Conservation (phyloP, 257 asterid species). For the Fraxinus quadrangulata region DNA sequence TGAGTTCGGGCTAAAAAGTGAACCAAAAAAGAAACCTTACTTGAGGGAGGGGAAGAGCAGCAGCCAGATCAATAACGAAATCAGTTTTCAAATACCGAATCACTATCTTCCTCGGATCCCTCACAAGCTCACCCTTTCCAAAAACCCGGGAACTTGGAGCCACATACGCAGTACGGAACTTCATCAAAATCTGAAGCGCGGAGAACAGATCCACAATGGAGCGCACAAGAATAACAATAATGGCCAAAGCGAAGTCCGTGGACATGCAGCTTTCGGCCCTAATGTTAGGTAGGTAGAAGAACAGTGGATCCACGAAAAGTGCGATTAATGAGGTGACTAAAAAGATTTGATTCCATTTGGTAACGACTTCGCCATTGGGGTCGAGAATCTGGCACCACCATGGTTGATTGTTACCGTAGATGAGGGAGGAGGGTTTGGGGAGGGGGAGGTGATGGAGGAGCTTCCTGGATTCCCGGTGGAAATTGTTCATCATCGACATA, state of each 20-base stretch:
- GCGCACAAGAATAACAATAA: conserved; percentile 48
- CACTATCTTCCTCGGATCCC: conserved; percentile 58
- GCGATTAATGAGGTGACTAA: conserved; percentile 57
- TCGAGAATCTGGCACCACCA: conserved; percentile 78
- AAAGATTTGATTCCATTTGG: conserved; percentile 75
- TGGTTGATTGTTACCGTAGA: conserved; percentile 44
- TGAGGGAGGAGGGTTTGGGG: conserved; percentile 42
- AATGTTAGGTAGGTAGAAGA: conserved; percentile 60
- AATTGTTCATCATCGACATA: conserved; percentile 35
- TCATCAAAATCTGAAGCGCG: conserved; percentile 59
- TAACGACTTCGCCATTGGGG: conserved; percentile 63
- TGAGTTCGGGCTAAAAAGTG: not conserved
- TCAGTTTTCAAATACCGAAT: conserved; percentile 55
- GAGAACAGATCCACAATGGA: conserved; percentile 68
- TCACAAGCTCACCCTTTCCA: conserved; percentile 83
- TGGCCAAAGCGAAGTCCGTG: conserved; percentile 47
- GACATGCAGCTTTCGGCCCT: conserved; percentile 45
- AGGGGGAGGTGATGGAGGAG: conserved; percentile 41
- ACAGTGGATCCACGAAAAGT: conserved; percentile 80
- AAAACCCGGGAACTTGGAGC: conserved; percentile 69
- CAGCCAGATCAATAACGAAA: conserved; percentile 72
- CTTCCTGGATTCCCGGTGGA: conserved; percentile 27
- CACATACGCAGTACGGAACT: conserved; percentile 75
- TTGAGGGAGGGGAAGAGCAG: conserved; percentile 95
- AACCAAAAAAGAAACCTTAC: conserved; percentile 28